A percentile compares a stretch with the other conserved stretches of the same genome.
Evolutionary conservation across 140 eudicot genomes (phyloP).

Genomic region (Bidens hawaiensis): DNA sequence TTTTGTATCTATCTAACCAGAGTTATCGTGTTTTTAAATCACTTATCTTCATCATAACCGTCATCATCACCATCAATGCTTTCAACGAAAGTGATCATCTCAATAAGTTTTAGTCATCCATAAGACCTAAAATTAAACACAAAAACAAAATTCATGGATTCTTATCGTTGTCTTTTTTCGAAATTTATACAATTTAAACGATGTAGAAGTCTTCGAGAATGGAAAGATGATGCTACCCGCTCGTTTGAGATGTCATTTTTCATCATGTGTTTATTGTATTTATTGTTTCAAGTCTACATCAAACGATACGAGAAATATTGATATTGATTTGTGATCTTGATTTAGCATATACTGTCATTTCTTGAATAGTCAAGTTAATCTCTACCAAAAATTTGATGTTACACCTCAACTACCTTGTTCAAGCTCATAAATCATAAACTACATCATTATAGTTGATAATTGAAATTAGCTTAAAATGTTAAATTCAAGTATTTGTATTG

Average conservation of each 20-base stretch:
- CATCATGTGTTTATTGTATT: constrained; percentile 16
- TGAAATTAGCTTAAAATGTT: too few species aligned
- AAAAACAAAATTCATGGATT: neutral
- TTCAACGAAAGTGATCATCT: neutral
- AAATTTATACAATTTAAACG: constrained; percentile 3
- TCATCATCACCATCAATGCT: neutral
- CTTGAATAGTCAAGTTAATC: constrained; percentile 10
- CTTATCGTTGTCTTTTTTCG: neutral
- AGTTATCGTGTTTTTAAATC: neutral
- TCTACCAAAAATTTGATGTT: constrained; percentile 26
- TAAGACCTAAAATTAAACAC: neutral
- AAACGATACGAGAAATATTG: constrained; percentile 17
- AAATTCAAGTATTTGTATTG: too few species aligned
- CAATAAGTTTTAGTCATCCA: neutral
- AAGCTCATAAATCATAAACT: constrained; percentile 4
- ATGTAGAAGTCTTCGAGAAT: neutral
- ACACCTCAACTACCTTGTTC: constrained; percentile 16
- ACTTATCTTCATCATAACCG: neutral
- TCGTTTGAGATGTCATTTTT: constrained; percentile 2
- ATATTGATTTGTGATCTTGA: constrained; percentile 16
- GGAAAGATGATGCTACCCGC: constrained; percentile 2
- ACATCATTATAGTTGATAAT: too few species aligned
- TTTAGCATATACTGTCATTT: constrained; percentile 21
- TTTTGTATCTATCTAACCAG: neutral
- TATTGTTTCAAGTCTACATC: constrained; percentile 31